Base-by-base conservation (phyloP, 176 grass and related monocot genomes). In the Zoysia pacifica region DNA sequence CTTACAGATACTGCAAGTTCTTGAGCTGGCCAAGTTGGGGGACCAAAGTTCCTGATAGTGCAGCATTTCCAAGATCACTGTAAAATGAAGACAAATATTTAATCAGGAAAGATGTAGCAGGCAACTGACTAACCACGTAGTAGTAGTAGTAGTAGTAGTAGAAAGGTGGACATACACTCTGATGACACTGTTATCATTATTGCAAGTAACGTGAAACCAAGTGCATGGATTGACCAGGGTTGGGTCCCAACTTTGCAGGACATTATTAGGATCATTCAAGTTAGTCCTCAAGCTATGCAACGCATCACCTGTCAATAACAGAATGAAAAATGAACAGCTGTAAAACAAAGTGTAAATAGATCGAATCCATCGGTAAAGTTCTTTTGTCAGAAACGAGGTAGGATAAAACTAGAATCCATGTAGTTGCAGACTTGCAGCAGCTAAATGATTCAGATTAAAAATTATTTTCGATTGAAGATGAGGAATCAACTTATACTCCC, bases 21-120 rank as follows among this genome's bases (percentile, higher is more conserved):
- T 91, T 94, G 11, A 97, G 91, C 77, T 94, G 91, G n/a, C 94
- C 94, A 77, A 97, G 91, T 75, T 94, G 89, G 1, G 91, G 82
- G 13, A 97, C 94, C 74, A 97, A 85, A 58, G 89, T 91, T 86
- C 94, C 94, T 81, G 91, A 97, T 63, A 97, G 64, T 35, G 85
- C 89, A 69, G 94, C 94, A 90, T 97, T 97, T 79, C 94, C 94
- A 88, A 97, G 94, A 97, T 97, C 94, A 66, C 94, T 97, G 81
- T 60, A 66, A 89, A 82, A 36, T 42, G 20, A 20, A 28, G 80
- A 73, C 62, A 72, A 70, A 52, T 28, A 28, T 44, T 62, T n/a
- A 75, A 43, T 42, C 19, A 20, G 38, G 13, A 66, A 54, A 78
- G 67, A 42, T 2, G 65, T 9, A 74, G 68, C 2, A 61, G 18